Evolutionary conservation across 306 rosid species (phyloP).

Genomic region (Lathyrus sativus): DNA sequence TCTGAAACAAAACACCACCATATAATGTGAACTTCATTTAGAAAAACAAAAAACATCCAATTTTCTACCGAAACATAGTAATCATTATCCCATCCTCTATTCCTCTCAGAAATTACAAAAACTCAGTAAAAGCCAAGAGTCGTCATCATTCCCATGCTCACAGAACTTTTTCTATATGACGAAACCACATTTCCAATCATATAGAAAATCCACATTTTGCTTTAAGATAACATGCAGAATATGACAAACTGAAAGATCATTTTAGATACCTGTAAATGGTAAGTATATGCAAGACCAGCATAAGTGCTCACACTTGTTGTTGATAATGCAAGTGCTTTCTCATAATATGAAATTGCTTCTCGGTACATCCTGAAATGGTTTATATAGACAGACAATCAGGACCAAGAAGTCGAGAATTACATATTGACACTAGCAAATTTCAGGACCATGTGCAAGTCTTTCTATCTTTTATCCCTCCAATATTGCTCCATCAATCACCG

Average conservation of each 20-base stretch:
- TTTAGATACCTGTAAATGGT: conserved; percentile 76
- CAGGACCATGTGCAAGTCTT: background rate
- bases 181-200: conserved; percentile 17
- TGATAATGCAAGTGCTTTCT: conserved; percentile 88
- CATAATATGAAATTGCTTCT: conserved; percentile 82
- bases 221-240: conserved; percentile 10
- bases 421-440: conserved; percentile 11
- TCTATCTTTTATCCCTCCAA: background rate
- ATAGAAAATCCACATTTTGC: background rate
- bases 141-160: background rate
- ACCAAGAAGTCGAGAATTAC: conserved; percentile 17
- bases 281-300: conserved; percentile 95
- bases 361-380: conserved; percentile 61
- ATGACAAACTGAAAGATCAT: conserved; percentile 6
- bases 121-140: conserved; percentile 5
- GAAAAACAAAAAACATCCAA: background rate
- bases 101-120: conserved; percentile 28
- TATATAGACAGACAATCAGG: conserved; percentile 27
- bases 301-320: conserved; percentile 87
- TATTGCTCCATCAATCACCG: background rate
- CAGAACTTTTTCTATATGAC: background rate
- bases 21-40: background rate
- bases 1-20: conserved; percentile 12
- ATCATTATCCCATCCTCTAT: conserved; percentile 1
- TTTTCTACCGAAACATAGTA: conserved; percentile 17